These are phyloP conservation scores for Schrenkiella parvula DNA, from an alignment of 345 rosid genomes.

Conservation along the genomic window DNA sequence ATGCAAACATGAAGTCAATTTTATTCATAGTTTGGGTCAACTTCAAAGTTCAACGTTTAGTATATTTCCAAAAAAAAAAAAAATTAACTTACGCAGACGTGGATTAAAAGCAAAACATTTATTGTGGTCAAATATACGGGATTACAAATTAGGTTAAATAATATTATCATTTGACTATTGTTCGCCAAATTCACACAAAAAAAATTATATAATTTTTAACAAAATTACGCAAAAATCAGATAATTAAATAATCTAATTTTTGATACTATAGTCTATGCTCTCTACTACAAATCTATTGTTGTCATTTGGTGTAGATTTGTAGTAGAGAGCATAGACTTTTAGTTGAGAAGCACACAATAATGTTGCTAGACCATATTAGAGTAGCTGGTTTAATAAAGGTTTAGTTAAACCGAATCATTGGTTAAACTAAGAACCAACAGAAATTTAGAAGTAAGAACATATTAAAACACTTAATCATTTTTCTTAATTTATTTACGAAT, in stretches of 20 bases:
- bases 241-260: neutral
- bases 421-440: too few species aligned
- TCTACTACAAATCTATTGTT: neutral
- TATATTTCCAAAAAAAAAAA: neutral
- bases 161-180: neutral
- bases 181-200: neutral
- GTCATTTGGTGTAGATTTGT: neutral
- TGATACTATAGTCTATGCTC: neutral
- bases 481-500: too few species aligned
- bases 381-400: too few species aligned
- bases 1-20: neutral
- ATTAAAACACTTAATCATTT: too few species aligned
- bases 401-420: too few species aligned
- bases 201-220: neutral
- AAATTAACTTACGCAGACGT: neutral
- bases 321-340: constrained; percentile 25
- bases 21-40: neutral
- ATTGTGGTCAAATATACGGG: neutral
- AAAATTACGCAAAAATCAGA: too few species aligned
- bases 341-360: constrained; percentile 34
- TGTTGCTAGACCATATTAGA: too few species aligned
- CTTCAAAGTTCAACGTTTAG: neutral
- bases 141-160: neutral
- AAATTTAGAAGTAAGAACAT: too few species aligned
- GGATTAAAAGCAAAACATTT: neutral